Base-by-base conservation (phyloP, 257 asterid species). In the Gentiana macrophylla region DNA sequence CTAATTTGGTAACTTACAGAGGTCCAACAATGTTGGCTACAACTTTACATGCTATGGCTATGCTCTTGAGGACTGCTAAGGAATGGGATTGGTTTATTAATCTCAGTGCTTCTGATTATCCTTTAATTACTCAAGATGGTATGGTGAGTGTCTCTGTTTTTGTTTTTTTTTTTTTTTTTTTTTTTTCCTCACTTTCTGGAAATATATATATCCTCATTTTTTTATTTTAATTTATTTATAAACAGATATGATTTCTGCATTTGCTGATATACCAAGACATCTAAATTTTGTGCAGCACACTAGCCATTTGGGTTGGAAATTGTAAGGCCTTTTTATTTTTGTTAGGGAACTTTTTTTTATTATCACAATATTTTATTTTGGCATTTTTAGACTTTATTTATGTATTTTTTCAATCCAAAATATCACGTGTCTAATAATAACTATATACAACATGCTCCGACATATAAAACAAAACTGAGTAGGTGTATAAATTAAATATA, bases 51-150 rank as follows among this genome's bases (percentile, higher is more conserved):
- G 94, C 86, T 4, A 81, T 89, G 76, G 33, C 95, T 0, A 60
- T 82, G 72, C 87, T 89, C 45, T 49, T 84, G 64, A 83, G 75
- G 43, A 72, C 70, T 59, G 92, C 89, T 0, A 89, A 89, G 0
- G 52, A 74, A 4, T 89, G 97, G 97, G 97, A 89, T 66, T 89
- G 97, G 97, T 89, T 89, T 62, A 74, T 89, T 35, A 89, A 89
- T 78, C 95, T 89, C 71, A 83, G 95, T 59, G 95, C 97, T 46
- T 83, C 97, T 38, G 97, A 89, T 60, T 89, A 89, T 67, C 97
- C 97, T 62, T 63, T 89, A 46, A 65, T 89, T 56, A 89, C 97
- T 69, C 97, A 89, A 89, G 97, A 89, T 86, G 97, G 97, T 89
- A 89, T 70, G 91, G 97, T 89, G 87, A 89, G 95, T 88, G 70